Evolutionary conservation across 176 grass and related monocot species (phyloP).

Genomic region (Musa troglodytarum): DNA sequence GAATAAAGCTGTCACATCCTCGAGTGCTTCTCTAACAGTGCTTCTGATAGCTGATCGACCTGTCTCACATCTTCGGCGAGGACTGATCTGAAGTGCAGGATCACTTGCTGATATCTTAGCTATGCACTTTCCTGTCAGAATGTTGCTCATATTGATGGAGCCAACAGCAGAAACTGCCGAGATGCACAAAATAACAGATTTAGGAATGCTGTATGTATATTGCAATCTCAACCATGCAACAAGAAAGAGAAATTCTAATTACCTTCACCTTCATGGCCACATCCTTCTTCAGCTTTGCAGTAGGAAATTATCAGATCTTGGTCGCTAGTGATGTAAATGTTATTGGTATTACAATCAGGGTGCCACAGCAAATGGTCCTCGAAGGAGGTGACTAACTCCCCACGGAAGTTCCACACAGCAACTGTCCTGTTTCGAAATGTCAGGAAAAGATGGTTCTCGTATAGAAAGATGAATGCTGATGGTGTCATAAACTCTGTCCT

Average conservation of each 20-base stretch:
- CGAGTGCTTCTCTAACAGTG: no score
- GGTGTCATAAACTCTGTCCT: constrained; percentile 80
- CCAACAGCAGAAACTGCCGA: constrained; percentile 52
- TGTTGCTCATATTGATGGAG: constrained; percentile 99
- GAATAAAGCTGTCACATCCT: no score
- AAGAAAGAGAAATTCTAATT: neutral
- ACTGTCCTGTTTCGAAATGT: constrained; percentile 93
- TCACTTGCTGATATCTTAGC: constrained; percentile 88
- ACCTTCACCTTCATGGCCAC: constrained; percentile 9
- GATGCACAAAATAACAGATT: neutral
- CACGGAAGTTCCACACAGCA: constrained; percentile 95
- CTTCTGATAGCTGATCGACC: constrained; percentile 49
- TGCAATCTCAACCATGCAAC: neutral
- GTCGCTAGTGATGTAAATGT: no score
- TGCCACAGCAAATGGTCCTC: constrained; percentile 98
- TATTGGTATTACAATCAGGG: constrained; percentile 70
- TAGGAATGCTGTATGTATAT: neutral
- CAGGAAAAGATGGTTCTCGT: constrained; percentile 98
- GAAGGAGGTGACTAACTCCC: constrained; percentile 94
- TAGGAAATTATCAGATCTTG: constrained; percentile 99
- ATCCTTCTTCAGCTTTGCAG: constrained; percentile 65
- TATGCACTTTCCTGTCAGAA: constrained; percentile 92
- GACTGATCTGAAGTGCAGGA: constrained; percentile 29
- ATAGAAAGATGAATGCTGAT: constrained; percentile 95
- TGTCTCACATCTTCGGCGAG: constrained; percentile 25